phyloP scores from a whole-genome alignment of 768 basidiomycete species.

The Chalciporus sphaerocephalus region DNA sequence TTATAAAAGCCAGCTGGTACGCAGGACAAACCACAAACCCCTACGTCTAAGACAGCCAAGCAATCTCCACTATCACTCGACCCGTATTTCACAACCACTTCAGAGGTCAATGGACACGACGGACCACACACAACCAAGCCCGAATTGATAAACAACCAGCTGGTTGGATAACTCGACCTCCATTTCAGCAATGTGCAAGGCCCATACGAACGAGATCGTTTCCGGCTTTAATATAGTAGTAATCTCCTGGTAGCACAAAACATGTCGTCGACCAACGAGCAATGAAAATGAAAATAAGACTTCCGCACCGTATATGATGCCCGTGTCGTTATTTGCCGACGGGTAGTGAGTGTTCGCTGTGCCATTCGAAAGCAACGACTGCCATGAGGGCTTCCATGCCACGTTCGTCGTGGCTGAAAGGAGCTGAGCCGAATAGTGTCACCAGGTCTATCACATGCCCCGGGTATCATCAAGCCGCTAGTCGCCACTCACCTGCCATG shows the following conservation, averaged over 20 bases:
- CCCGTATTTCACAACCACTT: not conserved
- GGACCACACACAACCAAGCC: too few species aligned
- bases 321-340: conserved; percentile 51
- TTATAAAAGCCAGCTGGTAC: not conserved
- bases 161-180: not conserved
- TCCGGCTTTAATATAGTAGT: conserved; percentile 56
- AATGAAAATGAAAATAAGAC: conserved; percentile 3
- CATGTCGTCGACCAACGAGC: not conserved
- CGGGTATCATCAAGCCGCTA: not conserved
- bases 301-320: conserved; percentile 55
- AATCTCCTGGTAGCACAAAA: conserved; percentile 47
- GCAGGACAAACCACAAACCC: too few species aligned
- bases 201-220: conserved; percentile 48
- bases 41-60: too few species aligned
- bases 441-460: not conserved
- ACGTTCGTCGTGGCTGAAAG: conserved; percentile 45
- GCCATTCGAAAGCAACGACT: conserved; percentile 61
- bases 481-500: conserved; percentile 40
- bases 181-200: conserved; percentile 36
- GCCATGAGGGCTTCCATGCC: conserved; percentile 58
- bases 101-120: not conserved
- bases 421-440: conserved; percentile 31
- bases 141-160: not conserved
- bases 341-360: conserved; percentile 54
- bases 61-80: too few species aligned